phyloP scores from a whole-genome alignment of 345 rosid species.

The Salix udensis region DNA sequence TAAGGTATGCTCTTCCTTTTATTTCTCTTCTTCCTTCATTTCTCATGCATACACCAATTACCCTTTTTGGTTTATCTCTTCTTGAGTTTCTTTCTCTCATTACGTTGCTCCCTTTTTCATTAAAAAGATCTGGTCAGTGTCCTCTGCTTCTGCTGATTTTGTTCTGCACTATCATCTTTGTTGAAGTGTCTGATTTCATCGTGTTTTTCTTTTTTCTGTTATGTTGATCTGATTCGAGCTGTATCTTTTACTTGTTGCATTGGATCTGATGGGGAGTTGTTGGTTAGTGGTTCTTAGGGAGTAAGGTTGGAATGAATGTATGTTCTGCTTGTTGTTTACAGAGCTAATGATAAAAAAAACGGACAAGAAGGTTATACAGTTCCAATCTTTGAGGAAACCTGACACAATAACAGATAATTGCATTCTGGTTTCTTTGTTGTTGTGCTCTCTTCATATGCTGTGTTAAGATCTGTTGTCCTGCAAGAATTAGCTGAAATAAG shows the following conservation, averaged over 20 bases:
- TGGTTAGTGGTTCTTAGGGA: neutral
- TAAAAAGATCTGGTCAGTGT: slow-evolving; percentile 11
- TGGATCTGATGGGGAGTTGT: neutral
- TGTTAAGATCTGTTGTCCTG: slow-evolving; percentile 5
- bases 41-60: neutral
- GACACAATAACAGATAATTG: neutral
- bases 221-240: neutral
- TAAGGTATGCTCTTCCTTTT: slow-evolving; percentile 11
- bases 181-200: neutral
- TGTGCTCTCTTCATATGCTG: neutral
- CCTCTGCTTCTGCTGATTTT: neutral
- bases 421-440: neutral
- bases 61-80: neutral
- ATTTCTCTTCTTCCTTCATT: neutral
- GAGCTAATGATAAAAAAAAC: neutral
- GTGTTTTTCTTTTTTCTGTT: neutral
- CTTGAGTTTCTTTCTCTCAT: neutral
- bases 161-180: neutral
- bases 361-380: neutral
- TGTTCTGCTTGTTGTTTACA: neutral
- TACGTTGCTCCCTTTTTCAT: neutral
- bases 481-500: neutral
- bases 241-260: neutral
- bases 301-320: neutral
- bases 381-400: neutral